Evolutionary conservation across 2,329 filamentous ascomycete genomes (phyloP).

Genomic region (Penicillium crustosum): DNA sequence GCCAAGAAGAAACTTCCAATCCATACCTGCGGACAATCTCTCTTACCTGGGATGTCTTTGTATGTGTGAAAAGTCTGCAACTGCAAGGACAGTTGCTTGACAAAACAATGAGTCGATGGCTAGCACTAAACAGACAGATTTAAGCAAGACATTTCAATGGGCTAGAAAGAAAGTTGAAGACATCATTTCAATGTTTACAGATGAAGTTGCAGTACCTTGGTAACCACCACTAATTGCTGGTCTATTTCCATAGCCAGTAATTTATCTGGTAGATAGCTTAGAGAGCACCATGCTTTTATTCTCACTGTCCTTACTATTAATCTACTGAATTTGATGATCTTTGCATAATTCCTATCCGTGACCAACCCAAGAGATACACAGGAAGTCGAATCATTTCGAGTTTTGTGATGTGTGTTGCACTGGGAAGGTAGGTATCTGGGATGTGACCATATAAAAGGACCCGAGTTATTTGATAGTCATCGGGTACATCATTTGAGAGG

Average conservation of each 20-base stretch:
- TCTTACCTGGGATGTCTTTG: slow-evolving; percentile 4
- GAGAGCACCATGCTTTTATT: background rate
- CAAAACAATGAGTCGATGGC: background rate
- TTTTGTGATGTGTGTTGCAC: background rate
- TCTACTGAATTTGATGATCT: background rate
- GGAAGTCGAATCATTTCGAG: background rate
- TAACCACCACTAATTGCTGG: background rate
- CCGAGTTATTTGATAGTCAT: background rate
- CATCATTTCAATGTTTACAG: background rate
- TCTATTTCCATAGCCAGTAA: background rate
- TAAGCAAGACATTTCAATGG: background rate
- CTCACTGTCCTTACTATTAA: background rate
- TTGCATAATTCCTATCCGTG: too few species aligned
- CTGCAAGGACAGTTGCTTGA: background rate
- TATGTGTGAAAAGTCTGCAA: slow-evolving; percentile 10
- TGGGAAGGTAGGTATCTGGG: background rate
- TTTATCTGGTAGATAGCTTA: background rate
- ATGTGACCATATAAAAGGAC: background rate
- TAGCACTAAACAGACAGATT: background rate
- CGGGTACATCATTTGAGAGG: background rate
- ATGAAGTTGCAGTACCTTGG: too few species aligned
- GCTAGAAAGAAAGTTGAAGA: background rate
- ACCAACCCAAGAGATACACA: background rate
- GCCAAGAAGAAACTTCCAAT: background rate
- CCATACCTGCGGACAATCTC: slow-evolving; percentile 8